Percentiles rank a stretch among this genome's conserved stretches.
phyloP scores from a whole-genome alignment of 352 stramenopile genomes.

The Phytophthora colocasiae region DNA sequence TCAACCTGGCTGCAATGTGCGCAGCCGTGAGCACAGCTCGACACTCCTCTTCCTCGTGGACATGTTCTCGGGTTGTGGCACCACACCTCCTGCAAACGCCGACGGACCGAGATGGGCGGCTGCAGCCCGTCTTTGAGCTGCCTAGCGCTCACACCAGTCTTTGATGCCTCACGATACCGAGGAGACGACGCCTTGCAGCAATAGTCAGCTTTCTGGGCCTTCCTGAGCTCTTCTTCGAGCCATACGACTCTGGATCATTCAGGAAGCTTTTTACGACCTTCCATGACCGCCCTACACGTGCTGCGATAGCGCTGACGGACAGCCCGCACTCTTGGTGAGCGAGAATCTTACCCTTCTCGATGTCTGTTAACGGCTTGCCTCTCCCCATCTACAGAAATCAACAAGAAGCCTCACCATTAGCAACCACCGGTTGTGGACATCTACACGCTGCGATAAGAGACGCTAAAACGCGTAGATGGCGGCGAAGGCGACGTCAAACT shows the following conservation, averaged over 20 bases:
- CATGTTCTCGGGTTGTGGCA: too few species aligned
- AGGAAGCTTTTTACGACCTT: neutral
- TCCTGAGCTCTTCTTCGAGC: neutral
- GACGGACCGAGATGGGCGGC: neutral
- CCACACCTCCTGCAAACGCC: too few species aligned
- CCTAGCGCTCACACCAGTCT: constrained; percentile 2
- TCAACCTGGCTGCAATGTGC: too few species aligned
- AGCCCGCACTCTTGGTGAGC: neutral
- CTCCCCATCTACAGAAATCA: constrained; percentile 1
- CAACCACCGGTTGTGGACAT: neutral
- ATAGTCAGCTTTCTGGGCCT: neutral
- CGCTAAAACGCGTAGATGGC: neutral
- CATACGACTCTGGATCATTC: neutral
- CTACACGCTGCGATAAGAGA: neutral
- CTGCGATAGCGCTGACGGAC: neutral
- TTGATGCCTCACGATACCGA: constrained; percentile 3
- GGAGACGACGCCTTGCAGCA: neutral
- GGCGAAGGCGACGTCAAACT: neutral
- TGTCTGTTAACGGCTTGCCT: neutral
- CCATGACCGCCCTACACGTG: neutral
- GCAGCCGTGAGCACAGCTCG: too few species aligned
- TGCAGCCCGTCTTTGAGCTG: constrained; percentile 2
- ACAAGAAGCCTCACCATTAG: neutral
- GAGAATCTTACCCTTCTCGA: constrained; percentile 3
- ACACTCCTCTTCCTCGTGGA: too few species aligned